Base-by-base conservation (phyloP, 2,329 filamentous ascomycete species). In the Golovinomyces cichoracearum region DNA sequence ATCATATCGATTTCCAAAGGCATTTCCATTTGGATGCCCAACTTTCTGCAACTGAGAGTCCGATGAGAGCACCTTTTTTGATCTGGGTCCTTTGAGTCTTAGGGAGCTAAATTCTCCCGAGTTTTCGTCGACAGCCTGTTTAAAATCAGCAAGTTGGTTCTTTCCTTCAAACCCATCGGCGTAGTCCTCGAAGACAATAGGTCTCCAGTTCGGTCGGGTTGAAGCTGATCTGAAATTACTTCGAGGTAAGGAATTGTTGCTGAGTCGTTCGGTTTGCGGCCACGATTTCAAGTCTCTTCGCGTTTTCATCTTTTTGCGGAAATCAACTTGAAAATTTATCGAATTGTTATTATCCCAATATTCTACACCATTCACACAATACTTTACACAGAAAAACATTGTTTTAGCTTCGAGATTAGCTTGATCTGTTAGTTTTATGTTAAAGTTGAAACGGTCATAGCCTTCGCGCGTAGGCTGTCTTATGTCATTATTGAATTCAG, bases 311-410 rank as follows among this genome's bases (percentile, higher is more conserved):
- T 83, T 85, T 70, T 86, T 92, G 54, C 71, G 70, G 66, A 98
- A 98, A 62, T 93, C 85, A 49, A 95, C 74, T 63, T 94, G 86
- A 66, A 90, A 98, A 65, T 98, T 95, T 63, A 76, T 73, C 26
- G 69, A 68, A 56, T 69, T 68, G 62, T 98, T 98, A 70, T 88
- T 98, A 65, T 98, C 90, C 90, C 90, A 98, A 63, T 76, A 83
- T 57, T 95, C 88, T 53, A 80, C 72, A 17, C 84, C 83, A 53
- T 78, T 78, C 50, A 93, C 84, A 35, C 68, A 75, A 64, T 95
- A 98, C 47, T 84, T 80, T 47, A 94, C 72, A 63, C 90, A 95
- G 59, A 95, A 77, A 63, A 86, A 84, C 60, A 98, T 69, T 0
- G 85, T 93, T 71, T 94, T 95, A 54, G 76, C 75, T 63, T 94